Base-by-base conservation (phyloP, 805 yeast species). In the Metschnikowia cubensis region DNA sequence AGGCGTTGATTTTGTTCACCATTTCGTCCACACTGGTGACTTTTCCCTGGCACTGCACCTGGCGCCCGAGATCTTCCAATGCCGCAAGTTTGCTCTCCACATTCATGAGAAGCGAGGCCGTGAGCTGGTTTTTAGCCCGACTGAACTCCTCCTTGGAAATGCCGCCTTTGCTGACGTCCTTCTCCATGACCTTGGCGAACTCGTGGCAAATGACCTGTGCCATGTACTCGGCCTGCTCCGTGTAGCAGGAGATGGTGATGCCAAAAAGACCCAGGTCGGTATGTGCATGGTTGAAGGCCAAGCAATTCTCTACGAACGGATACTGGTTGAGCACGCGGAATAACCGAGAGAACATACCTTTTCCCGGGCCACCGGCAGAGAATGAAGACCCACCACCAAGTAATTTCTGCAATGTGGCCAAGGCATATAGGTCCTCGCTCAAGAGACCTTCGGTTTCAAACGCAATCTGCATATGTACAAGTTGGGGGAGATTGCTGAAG, bases 341-440 rank as follows among this genome's bases (percentile, higher is more conserved):
- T 21, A 95, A 80, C 51, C 98, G 79, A 3, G 97, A 89, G 66
- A 90, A 94, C 98, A 94, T 91, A 3, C 99, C 99, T 68, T 94
- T 94, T 48, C 99, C 99, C 15, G 99, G 99, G 0, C 99, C 99
- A 57, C 99, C 99, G 8, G 99, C 98, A 17, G 95, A 85, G 64
- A 94, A 94, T 1, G 98, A 90, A 4, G 97, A 96, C 50, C 98
- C 99, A 35, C 98, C 97, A 39, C 99, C 99, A 13, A 94, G 72
- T 20, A 92, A 74, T 52, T 91, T 89, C 65, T 94, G 98, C 50
- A 94, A 74, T 1, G 90, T 83, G 1, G 98, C 97, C 36, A 90
- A 73, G 1, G 96, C 95, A 62, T 94, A 94, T 40, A 91, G 82
- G 59, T 94, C 97, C 17, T 88, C 89, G 63, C 87, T 84, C 46